Base-by-base conservation (phyloP, 768 basidiomycete genomes). In the Psilocybe subaeruginosa region DNA sequence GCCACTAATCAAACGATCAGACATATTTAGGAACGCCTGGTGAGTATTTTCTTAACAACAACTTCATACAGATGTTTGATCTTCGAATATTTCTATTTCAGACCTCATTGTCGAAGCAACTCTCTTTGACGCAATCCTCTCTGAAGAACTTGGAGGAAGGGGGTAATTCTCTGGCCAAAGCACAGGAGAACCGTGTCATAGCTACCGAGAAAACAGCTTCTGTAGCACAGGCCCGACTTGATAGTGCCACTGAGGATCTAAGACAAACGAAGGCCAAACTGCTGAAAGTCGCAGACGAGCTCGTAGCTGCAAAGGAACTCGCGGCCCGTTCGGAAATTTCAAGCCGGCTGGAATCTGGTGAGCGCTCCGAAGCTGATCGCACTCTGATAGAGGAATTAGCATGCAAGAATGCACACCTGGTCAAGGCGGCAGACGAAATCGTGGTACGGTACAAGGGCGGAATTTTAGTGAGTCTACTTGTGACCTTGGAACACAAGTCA, bases 401-500 rank as follows among this genome's bases (percentile, higher is more conserved):
- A 50, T 19, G 27, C 16, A 68, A 70, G 56, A 77, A 76, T 31
- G 65, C 57, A 2, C 65, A 64, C 23, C 66, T 78, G 14, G 19
- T 60, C 33, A 61, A 71, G 52, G 63, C 67, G 35, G 72, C 70
- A 8, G 68, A 60, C 50, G 73, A 57, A 1, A 66, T 84, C 43
- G 63, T 71, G 62, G 64, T 64, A 39, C 77, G 85, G 60, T 84
- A 86, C 58, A 69, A 80, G 55, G 68, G 69, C 3, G 78, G 80
- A 17, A 74, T 81, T 52, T 63, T 87, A 79, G 86, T 86, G 66
- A 59, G 74, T 70, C 1, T 57, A n/a, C 45, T 56, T 49, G 9
- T 14, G 29, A 2, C 23, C 19, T 37, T 56, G 3, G 8, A 14
- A 19, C 37, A 30, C 43, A 8, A 8, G 14, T 4, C 67, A 27